Base-by-base conservation (phyloP, 1,284 basidiomycete genomes). In the Dichomitus squalens region DNA sequence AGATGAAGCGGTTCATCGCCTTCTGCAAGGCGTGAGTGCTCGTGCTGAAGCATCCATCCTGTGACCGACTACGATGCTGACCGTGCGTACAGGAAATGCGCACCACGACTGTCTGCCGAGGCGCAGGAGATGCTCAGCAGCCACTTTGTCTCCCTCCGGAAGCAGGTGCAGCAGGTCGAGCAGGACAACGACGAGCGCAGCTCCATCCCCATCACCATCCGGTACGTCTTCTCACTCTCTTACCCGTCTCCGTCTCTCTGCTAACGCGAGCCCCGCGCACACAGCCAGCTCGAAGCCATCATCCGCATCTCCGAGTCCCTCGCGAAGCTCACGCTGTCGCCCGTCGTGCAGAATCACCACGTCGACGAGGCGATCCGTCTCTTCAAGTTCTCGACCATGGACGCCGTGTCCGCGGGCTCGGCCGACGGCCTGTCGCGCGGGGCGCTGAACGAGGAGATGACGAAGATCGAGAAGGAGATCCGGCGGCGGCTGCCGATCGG, bases 341-440 rank as follows among this genome's bases (percentile, higher is more conserved):
- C 94, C 0, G 83, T 88, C 3, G 97, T 99, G 4, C 86, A 89
- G 65, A 89, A 91, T 57, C 91, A 98, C 72, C 96, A 99, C 67
- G 97, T 99, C 34, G 96, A 99, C 72, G 97, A 99, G 74, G 93
- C 97, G 5, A 98, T 99, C 69, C 88, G 97, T 6, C 77, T 99
- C 25, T 99, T 99, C 88, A 98, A 97, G 68, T 97, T 90, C 75
- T 98, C 95, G 16, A 99, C 97, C 1, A 98, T 99, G 96, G 95
- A 99, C 73, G 97, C 97, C 23, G 96, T 99, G 25, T 93, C 94
- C 25, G 95, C 96, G 5, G 93, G 92, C 43, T 88, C 88, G 35
- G 89, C 93, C 6, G 96, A 98, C 66, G 97, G 97, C 1, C 83
- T 99, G 66, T 95, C 94, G 14, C 86, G 96, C 47, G 89, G 92